Evolutionary conservation across 306 rosid species (phyloP).

Genomic region (Ammopiptanthus mongolicus): DNA sequence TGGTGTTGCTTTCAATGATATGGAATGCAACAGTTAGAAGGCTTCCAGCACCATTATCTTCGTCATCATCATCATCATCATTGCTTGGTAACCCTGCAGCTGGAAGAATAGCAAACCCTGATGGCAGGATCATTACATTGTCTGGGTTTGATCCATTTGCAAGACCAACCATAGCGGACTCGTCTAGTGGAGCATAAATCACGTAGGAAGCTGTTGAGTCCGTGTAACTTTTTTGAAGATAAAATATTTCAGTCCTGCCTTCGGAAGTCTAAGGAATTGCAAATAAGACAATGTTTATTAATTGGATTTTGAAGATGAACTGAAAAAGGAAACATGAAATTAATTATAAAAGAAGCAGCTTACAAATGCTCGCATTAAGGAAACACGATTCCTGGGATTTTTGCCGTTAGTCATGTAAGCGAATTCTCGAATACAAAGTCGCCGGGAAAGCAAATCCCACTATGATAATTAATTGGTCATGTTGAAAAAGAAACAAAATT

Average conservation of each 20-base stretch:
- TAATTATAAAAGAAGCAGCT: background rate
- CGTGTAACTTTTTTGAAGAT: constrained; percentile 51
- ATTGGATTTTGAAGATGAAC: background rate
- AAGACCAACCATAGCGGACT: constrained; percentile 6
- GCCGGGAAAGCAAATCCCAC: constrained; percentile 52
- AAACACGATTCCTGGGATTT: constrained; percentile 38
- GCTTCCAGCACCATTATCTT: constrained; percentile 23
- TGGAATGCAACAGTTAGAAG: constrained; percentile 43
- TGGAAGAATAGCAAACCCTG: constrained; percentile 61
- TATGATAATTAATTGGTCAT: background rate
- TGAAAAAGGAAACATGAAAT: background rate
- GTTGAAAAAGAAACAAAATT: no score
- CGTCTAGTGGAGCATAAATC: constrained; percentile 48
- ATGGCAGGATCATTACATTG: constrained; percentile 33
- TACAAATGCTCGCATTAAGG: constrained; percentile 40
- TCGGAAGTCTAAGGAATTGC: constrained; percentile 23
- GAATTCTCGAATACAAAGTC: constrained; percentile 14
- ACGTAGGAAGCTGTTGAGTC: constrained; percentile 42
- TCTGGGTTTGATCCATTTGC: constrained; percentile 41
- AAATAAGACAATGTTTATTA: background rate
- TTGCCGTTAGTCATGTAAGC: constrained; percentile 29
- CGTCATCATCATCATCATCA: background rate
- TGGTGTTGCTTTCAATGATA: constrained; percentile 10
- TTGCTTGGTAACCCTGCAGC: background rate
- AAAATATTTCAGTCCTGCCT: constrained; percentile 19